phyloP scores from a whole-genome alignment of 192 early-diverging fungal species.

The Helicostylum pulchrum region DNA sequence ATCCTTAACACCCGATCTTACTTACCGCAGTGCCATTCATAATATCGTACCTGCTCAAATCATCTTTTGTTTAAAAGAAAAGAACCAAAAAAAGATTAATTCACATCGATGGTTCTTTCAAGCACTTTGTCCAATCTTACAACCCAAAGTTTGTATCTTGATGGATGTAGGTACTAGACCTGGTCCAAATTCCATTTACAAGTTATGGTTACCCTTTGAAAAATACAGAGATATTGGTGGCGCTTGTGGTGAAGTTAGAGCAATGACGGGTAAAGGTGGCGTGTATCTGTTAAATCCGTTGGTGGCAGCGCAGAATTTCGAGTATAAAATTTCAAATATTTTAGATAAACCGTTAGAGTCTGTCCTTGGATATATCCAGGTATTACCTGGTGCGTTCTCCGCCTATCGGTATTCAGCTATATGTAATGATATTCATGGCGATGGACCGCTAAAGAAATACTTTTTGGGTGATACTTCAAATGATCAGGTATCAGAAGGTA shows the following conservation, averaged over 20 bases:
- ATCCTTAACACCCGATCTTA: conserved; percentile 66
- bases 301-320: conserved; percentile 80
- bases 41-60: conserved; percentile 75
- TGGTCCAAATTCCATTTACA: conserved; percentile 63
- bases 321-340: conserved; percentile 77
- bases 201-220: conserved; percentile 79
- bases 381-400: conserved; percentile 79
- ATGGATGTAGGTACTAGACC: conserved; percentile 82
- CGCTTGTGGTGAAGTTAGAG: conserved; percentile 81
- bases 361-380: conserved; percentile 79
- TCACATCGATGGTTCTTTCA: conserved; percentile 76
- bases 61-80: conserved; percentile 87
- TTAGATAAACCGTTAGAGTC: conserved; percentile 78
- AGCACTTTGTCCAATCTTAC: conserved; percentile 54
- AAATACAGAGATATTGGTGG: conserved; percentile 66
- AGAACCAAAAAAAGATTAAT: conserved; percentile 90
- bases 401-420: conserved; percentile 75
- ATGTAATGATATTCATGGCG: conserved; percentile 46
- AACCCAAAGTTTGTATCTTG: conserved; percentile 56
- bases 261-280: conserved; percentile 47
- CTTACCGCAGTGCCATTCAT: conserved; percentile 59
- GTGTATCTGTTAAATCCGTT: conserved; percentile 61
- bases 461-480: conserved; percentile 63
- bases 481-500: conserved; percentile 29
- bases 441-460: conserved; percentile 65